Conservation (phyloP, 306 rosid species). For the Glycyrrhiza uralensis region DNA sequence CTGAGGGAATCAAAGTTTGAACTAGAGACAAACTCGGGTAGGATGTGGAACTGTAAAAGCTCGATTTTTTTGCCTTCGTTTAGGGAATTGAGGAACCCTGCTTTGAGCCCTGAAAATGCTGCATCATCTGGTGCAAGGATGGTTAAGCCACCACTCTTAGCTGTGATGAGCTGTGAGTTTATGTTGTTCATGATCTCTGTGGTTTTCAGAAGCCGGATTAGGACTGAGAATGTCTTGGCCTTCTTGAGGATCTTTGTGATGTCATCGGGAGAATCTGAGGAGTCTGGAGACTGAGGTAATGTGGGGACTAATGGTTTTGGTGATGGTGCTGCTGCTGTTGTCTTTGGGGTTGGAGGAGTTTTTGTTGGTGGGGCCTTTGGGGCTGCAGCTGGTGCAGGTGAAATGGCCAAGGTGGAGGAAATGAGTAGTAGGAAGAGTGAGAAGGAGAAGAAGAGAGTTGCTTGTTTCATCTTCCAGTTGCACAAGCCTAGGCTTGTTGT, state of each 20-base stretch:
- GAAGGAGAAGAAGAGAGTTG: conserved; percentile 15
- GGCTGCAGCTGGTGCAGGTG: conserved; percentile 32
- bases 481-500: too few species aligned
- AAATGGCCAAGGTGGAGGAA: conserved; percentile 8
- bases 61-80: conserved; percentile 30
- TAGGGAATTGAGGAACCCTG: conserved; percentile 35
- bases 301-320: conserved; percentile 36
- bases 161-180: conserved; percentile 41
- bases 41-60: conserved; percentile 36
- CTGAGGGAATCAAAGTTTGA: conserved; percentile 31
- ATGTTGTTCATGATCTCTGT: conserved; percentile 40
- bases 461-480: conserved; percentile 22
- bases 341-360: not conserved
- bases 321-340: conserved; percentile 22
- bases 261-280: conserved; percentile 31
- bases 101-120: conserved; percentile 32
- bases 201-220: conserved; percentile 36
- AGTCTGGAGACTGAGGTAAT: conserved; percentile 33
- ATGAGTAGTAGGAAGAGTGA: conserved; percentile 9
- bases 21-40: conserved; percentile 22
- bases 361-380: conserved; percentile 27
- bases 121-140: conserved; percentile 32
- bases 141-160: conserved; percentile 32
- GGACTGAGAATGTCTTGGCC: conserved; percentile 32
- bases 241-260: conserved; percentile 34